Conservation (phyloP, 2,329 filamentous ascomycete genomes). For the Aureobasidium sp. region DNA sequence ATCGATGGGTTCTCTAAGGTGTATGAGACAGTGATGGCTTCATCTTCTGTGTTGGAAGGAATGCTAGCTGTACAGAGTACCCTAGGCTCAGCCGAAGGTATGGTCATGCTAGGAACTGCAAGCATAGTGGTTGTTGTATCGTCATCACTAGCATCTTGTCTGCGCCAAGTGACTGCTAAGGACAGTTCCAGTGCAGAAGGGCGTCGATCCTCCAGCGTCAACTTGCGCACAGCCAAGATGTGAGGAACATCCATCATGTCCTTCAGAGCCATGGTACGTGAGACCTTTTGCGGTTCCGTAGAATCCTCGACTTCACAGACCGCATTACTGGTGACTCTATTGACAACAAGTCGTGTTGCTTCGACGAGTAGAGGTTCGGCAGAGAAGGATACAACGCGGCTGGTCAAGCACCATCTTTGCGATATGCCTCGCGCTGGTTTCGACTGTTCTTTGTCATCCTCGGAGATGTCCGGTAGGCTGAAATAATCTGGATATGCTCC, state of each 20-base stretch:
- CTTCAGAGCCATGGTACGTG: background rate
- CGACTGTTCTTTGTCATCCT: conserved; percentile 22
- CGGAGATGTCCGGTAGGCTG: conserved; percentile 38
- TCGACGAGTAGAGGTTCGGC: conserved; percentile 54
- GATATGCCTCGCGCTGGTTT: conserved; percentile 49
- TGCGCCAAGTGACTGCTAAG: conserved; percentile 71
- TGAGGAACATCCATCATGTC: conserved; percentile 59
- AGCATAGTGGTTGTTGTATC: conserved; percentile 54
- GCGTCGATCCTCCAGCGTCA: conserved; percentile 72
- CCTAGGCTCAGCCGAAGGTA: conserved; percentile 78
- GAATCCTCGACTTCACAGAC: conserved; percentile 38
- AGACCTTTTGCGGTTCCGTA: background rate
- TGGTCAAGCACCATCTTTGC: conserved; percentile 74
- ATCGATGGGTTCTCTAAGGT: conserved; percentile 89
- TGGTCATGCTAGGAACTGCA: conserved; percentile 68
- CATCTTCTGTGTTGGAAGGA: conserved; percentile 18
- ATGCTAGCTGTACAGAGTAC: conserved; percentile 54
- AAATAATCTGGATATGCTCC: conserved; percentile 87
- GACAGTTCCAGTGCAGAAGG: conserved; percentile 67
- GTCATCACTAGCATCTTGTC: conserved; percentile 35
- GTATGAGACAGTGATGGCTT: conserved; percentile 38
- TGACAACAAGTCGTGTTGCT: conserved; percentile 56
- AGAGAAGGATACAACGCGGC: conserved; percentile 68
- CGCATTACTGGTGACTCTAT: conserved; percentile 56
- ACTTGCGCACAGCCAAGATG: conserved; percentile 65